These are phyloP conservation scores for Cystobasidium pallidum DNA, from an alignment of 1,284 basidiomycete species.

Conservation along the genomic window DNA sequence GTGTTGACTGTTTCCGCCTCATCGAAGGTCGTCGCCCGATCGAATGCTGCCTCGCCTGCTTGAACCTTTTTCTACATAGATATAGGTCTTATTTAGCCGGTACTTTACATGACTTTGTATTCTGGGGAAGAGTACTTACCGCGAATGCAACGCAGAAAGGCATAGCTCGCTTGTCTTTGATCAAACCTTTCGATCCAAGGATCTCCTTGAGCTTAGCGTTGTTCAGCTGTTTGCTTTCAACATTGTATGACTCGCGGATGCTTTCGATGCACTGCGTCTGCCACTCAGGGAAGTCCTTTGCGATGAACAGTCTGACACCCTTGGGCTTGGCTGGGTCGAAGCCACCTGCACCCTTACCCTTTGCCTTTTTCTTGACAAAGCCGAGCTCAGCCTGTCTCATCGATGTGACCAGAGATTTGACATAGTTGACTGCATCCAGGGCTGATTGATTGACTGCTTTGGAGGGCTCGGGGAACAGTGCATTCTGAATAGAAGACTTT, in stretches of 20 bases:
- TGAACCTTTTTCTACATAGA: slow-evolving; percentile 71
- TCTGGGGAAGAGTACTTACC: slow-evolving; percentile 60
- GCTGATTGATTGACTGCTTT: slow-evolving; percentile 57
- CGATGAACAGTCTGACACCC: slow-evolving; percentile 84
- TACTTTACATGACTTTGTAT: neutral
- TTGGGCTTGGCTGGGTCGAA: slow-evolving; percentile 85
- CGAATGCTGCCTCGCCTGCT: slow-evolving; percentile 77
- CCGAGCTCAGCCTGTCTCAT: slow-evolving; percentile 86
- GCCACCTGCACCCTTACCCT: slow-evolving; percentile 61
- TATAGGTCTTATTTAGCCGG: neutral
- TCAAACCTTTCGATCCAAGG: slow-evolving; percentile 73
- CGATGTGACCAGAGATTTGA: slow-evolving; percentile 80
- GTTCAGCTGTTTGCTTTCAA: slow-evolving; percentile 70
- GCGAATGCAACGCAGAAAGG: slow-evolving; percentile 87
- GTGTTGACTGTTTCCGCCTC: slow-evolving; percentile 77
- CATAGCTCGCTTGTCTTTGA: slow-evolving; percentile 96
- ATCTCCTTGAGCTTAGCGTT: slow-evolving; percentile 76
- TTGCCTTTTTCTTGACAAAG: slow-evolving; percentile 68
- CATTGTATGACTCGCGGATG: slow-evolving; percentile 71
- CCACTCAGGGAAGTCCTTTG: slow-evolving; percentile 90
- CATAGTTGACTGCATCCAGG: slow-evolving; percentile 78
- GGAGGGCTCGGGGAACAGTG: slow-evolving; percentile 71
- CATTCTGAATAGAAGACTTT: slow-evolving; percentile 75
- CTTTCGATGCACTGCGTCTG: slow-evolving; percentile 80
- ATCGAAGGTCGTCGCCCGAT: slow-evolving; percentile 82